These are phyloP conservation scores for Thermomyces lanuginosus DNA, from an alignment of 2,329 filamentous ascomycete species.

Conservation along the genomic window DNA sequence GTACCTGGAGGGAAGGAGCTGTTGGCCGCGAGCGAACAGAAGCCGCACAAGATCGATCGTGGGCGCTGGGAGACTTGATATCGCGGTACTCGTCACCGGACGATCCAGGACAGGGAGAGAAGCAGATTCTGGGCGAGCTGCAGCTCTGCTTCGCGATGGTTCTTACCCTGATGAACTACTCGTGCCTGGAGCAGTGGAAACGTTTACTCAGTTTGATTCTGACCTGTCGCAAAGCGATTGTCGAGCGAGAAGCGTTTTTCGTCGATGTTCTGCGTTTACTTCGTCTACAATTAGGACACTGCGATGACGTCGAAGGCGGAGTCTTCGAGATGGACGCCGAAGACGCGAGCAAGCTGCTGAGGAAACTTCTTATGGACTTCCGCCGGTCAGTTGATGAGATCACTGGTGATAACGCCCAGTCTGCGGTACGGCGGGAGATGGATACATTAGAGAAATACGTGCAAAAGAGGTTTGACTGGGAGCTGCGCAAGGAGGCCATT, in stretches of 20 bases:
- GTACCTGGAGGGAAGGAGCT: constrained; percentile 45
- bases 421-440: constrained; percentile 35
- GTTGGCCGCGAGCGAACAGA: constrained; percentile 47
- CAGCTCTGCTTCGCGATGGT: constrained; percentile 49
- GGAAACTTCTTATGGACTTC: constrained; percentile 37
- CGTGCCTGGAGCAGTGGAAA: constrained; percentile 51
- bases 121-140: constrained; percentile 39
- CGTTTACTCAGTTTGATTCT: constrained; percentile 40
- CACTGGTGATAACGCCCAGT: constrained; percentile 15
- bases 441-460: constrained; percentile 40
- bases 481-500: constrained; percentile 35
- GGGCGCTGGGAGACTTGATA: constrained; percentile 41
- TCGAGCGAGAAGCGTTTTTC: constrained; percentile 35
- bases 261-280: constrained; percentile 35
- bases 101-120: constrained; percentile 20
- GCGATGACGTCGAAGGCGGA: constrained; percentile 43
- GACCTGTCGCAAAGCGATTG: constrained; percentile 38
- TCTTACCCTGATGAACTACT: constrained; percentile 48
- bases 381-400: constrained; percentile 35
- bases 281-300: constrained; percentile 38
- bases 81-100: constrained; percentile 14
- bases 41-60: constrained; percentile 45
- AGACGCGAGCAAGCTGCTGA: constrained; percentile 38
- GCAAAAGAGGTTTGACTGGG: constrained; percentile 40
- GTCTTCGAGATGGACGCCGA: constrained; percentile 41